These are phyloP conservation scores for Lasiosphaeria miniovina DNA, from an alignment of 495 filamentous ascomycete species.

Conservation along the genomic window DNA sequence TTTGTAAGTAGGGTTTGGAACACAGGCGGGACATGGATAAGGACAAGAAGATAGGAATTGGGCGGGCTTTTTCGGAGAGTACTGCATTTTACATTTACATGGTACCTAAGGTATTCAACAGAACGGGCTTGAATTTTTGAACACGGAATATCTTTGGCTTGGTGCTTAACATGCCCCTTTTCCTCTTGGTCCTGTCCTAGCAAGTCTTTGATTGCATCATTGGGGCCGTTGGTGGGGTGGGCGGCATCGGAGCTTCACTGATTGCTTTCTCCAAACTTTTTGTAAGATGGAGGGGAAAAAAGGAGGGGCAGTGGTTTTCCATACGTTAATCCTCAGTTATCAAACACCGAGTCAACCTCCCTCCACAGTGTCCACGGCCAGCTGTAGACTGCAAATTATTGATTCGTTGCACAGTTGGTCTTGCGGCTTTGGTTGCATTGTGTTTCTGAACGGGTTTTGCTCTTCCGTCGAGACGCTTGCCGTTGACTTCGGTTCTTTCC, in stretches of 20 bases:
- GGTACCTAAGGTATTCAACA: too few relatives aligned
- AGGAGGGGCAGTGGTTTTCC: conserved; percentile 12
- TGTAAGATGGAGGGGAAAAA: conserved; percentile 11
- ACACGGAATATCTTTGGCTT: too few relatives aligned
- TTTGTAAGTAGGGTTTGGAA: conserved; percentile 4
- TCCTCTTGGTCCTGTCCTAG: too few relatives aligned
- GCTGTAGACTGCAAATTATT: background rate
- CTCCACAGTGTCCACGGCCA: background rate
- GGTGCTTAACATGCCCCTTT: too few relatives aligned
- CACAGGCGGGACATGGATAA: background rate
- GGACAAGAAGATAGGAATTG: background rate
- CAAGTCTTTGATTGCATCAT: conserved; percentile 23
- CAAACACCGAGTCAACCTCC: background rate
- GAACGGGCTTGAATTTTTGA: too few relatives aligned
- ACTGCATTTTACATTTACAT: too few relatives aligned
- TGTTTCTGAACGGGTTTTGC: too few relatives aligned
- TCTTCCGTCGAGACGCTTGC: too few relatives aligned
- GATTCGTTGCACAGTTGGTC: too few relatives aligned
- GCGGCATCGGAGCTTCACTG: conserved; percentile 26
- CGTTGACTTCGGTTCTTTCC: too few relatives aligned
- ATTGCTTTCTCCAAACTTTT: conserved; percentile 1
- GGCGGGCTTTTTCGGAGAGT: background rate
- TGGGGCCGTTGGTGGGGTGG: conserved; percentile 11
- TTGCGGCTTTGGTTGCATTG: too few relatives aligned
- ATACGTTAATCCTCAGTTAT: background rate